Base-by-base conservation (phyloP, 2,329 filamentous ascomycete species). In the Sarocladium brachiariae region DNA sequence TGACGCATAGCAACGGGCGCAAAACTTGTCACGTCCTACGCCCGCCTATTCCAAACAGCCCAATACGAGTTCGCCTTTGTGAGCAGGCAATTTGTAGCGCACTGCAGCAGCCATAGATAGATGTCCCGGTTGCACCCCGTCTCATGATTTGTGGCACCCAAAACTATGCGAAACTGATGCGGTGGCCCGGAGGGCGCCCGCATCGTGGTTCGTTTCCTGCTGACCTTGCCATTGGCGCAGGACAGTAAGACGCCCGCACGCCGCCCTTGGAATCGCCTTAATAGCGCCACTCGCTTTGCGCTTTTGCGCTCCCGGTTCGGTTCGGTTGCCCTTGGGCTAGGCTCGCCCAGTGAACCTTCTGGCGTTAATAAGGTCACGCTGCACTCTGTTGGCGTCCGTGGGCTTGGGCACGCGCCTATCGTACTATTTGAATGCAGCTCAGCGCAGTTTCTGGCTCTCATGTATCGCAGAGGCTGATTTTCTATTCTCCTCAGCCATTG, bases 201-300 rank as follows among this genome's bases (percentile, higher is more conserved):
- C 43, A 47, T 4, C 43, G 43, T 11, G 11, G 43, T 21, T 47
- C 43, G 39, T n/a, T 23, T 47, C 43, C 43, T 31, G 43, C 7
- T 23, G 25, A 24, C 27, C 25, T 33, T n/a, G 43, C 43, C 19
- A 47, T 47, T 47, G 43, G 43, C 25, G 25, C 43, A 47, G 27
- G n/a, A 18, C 27, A 4, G 27, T 14, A 21, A 47, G 43, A 33
- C 43, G 43, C 43, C 43, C 43, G 43, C 43, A 47, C 24, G 24
- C 27, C n/a, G 27, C 24, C 43, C 43, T 31, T 47, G 25, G 24
- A 33, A n/a, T 9, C 16, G 21, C 25, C 21, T 47, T 25, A 11
- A 31, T 47, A 47, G 43, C 43, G 43, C 43, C n/a, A 5, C 43
- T 33, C 25, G 27, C 13, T 23, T 24, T 47, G 27, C n/a, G n/a